Conservation (phyloP, 23 red algal species). For the Gracilaria vermiculophylla region DNA sequence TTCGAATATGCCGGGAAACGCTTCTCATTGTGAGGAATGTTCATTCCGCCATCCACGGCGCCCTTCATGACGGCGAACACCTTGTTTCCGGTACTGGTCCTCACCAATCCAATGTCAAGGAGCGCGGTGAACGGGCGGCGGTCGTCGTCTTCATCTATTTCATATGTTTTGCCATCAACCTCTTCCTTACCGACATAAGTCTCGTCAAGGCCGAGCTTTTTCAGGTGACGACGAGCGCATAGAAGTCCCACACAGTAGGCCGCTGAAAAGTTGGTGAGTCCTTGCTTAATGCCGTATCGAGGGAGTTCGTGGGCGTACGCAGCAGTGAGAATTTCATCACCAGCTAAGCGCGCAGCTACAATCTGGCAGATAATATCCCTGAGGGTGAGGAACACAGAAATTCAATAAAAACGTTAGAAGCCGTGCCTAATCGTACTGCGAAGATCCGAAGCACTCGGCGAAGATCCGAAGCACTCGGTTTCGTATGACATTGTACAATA, state of each 20-base stretch:
- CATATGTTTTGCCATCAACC: conserved; percentile 92
- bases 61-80: conserved; percentile 99
- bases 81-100: conserved; percentile 91
- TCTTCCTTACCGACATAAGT: conserved; percentile 86
- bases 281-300: conserved; percentile 93
- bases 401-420: background rate
- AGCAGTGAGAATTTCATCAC: conserved; percentile 88
- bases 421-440: conserved; percentile 12
- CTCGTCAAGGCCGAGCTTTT: conserved; percentile 87
- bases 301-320: conserved; percentile 99
- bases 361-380: conserved; percentile 96
- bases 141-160: conserved; percentile 92
- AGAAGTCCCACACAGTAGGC: conserved; percentile 94
- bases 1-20: conserved; percentile 96
- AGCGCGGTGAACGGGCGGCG: conserved; percentile 88
- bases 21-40: conserved; percentile 98
- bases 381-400: background rate
- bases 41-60: conserved; percentile 94
- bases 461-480: conserved; percentile 49
- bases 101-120: conserved; percentile 88
- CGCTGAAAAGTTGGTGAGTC: conserved; percentile 96
- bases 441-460: conserved; percentile 51
- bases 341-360: conserved; percentile 79
- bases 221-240: conserved; percentile 81
- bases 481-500: conserved; percentile 18